Conservation (phyloP, 352 stramenopile species). For the Phytopythium oedochilum region DNA sequence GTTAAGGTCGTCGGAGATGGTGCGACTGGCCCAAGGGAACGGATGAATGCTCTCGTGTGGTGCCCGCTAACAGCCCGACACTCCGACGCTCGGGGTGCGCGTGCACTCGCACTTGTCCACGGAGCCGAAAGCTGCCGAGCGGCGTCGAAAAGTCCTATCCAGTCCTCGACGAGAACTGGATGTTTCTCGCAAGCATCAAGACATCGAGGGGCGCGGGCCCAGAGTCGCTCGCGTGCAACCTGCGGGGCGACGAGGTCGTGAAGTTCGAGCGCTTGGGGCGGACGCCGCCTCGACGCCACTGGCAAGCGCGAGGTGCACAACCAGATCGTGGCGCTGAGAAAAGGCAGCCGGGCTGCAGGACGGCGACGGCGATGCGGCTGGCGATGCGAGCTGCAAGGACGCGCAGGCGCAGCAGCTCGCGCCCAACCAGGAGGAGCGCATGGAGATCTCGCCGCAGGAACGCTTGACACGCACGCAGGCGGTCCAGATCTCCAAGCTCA, state of each 20-base stretch:
- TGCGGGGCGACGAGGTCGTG: slow-evolving; percentile 65
- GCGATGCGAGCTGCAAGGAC: slow-evolving; percentile 68
- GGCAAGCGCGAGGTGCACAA: slow-evolving; percentile 96
- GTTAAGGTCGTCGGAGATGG: slow-evolving; percentile 58
- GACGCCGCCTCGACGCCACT: slow-evolving; percentile 93
- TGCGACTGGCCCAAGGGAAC: slow-evolving; percentile 91
- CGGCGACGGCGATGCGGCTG: slow-evolving; percentile 7
- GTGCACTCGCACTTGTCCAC: slow-evolving; percentile 97
- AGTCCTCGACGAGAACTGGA: too few relatives aligned
- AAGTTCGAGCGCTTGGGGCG: slow-evolving; percentile 97
- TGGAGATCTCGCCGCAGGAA: slow-evolving; percentile 82
- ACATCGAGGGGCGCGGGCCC: slow-evolving; percentile 86
- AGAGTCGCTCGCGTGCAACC: slow-evolving; percentile 46
- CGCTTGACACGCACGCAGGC: slow-evolving; percentile 67
- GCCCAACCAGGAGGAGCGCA: slow-evolving; percentile 92
- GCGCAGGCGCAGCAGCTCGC: slow-evolving; percentile 79
- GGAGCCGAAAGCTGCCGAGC: slow-evolving; percentile 75
- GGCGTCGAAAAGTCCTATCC: too few relatives aligned
- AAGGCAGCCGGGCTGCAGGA: slow-evolving; percentile 53
- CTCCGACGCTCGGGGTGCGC: slow-evolving; percentile 86
- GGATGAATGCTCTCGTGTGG: slow-evolving; percentile 97
- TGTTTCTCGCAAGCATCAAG: slow-evolving; percentile 78
- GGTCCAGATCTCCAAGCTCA: slow-evolving; percentile 68
- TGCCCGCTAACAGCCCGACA: slow-evolving; percentile 84
- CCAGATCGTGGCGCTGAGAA: slow-evolving; percentile 94